Percentiles rank a stretch among this genome's conserved stretches.
Conservation (phyloP, 768 basidiomycete species). For the Lentinula guzmanii region DNA sequence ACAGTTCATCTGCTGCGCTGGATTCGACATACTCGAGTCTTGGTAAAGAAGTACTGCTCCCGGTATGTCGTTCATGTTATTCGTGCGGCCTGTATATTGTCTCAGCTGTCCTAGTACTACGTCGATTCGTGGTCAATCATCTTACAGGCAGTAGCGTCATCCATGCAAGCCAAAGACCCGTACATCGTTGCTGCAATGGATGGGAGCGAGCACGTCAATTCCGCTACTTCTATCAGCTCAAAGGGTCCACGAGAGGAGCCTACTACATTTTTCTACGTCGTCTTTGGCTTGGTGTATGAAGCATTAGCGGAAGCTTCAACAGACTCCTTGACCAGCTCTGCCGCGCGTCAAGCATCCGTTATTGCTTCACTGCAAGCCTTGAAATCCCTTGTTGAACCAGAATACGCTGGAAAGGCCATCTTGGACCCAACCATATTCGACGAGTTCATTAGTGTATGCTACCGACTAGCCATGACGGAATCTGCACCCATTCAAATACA, state of each 20-base stretch:
- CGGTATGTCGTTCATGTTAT: constrained; percentile 48
- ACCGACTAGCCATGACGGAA: constrained; percentile 88
- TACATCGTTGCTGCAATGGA: constrained; percentile 78
- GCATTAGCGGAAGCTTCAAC: constrained; percentile 64
- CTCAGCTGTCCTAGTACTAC: constrained; percentile 63
- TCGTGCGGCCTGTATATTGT: not conserved
- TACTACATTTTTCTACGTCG: constrained; percentile 75
- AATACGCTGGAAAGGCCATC: constrained; percentile 77
- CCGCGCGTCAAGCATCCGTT: constrained; percentile 39
- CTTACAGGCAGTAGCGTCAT: constrained; percentile 76
- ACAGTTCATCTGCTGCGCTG: constrained; percentile 64
- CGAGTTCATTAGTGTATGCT: constrained; percentile 83
- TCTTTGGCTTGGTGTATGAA: constrained; percentile 95
- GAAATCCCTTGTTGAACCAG: constrained; percentile 71
- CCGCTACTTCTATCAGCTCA: constrained; percentile 15
- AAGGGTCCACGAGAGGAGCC: constrained; percentile 48
- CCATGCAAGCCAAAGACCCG: constrained; percentile 67
- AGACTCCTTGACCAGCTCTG: constrained; percentile 40
- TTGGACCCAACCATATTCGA: constrained; percentile 81
- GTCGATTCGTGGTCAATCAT: constrained; percentile 75
- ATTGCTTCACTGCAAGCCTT: constrained; percentile 70
- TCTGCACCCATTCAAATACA: constrained; percentile 63
- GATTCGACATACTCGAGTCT: constrained; percentile 84
- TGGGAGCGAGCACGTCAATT: constrained; percentile 43
- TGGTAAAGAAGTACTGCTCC: constrained; percentile 85